Base-by-base conservation (phyloP, 2,329 filamentous ascomycete genomes). In the Aspergillus pseudoterreus region DNA sequence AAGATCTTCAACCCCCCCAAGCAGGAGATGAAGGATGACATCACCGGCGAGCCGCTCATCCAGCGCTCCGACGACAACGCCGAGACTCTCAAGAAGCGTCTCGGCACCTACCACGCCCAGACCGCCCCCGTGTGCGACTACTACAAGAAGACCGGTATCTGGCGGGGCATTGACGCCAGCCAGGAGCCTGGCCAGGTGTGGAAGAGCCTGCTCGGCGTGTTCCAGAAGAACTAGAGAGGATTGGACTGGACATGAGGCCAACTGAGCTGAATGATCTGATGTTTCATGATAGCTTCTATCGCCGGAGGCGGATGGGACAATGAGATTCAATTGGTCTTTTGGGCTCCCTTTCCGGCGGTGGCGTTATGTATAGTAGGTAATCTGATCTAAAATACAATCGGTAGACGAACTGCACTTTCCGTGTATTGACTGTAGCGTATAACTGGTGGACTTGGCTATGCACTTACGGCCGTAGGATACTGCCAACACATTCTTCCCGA, bases 1-100 rank as follows among this genome's bases (percentile, higher is more conserved):
- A 94, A 87, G 77, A 88, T 94, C 74, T 99, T 99, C 86, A 97
- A 96, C 84, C 94, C 94, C 47, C 94, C 94, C 66, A 96, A 96
- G 84, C 77, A 84, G 65, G 67, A 82, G 60, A 97, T 97, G 94
- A 95, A 85, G 71, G 94, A 99, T 75, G 94, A 99, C 74, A 75
- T 96, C 62, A 97, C 94, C 17, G 94, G 94, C 73, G 94, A 99
- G 82, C 92, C 92, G 45, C 81, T 99, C 62, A 88, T 97, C 67
- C 94, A 97, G 81, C 87, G 94, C 67, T 92, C 88, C 61, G 94
- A 99, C 72, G 94, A 99, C 80, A 99, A 97, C 73, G 92, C 89
- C 63, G 92, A 92, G 8, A 90, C 94, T 42, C 83, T 99, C 59
- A 92, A 91, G 83, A 99, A 96, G 85, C 88, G 94, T 57, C 82